A percentile compares a stretch with the other conserved stretches of the same genome.
These are phyloP conservation scores for Neurospora intermedia DNA, from an alignment of 495 filamentous ascomycete genomes.

Conservation along the genomic window DNA sequence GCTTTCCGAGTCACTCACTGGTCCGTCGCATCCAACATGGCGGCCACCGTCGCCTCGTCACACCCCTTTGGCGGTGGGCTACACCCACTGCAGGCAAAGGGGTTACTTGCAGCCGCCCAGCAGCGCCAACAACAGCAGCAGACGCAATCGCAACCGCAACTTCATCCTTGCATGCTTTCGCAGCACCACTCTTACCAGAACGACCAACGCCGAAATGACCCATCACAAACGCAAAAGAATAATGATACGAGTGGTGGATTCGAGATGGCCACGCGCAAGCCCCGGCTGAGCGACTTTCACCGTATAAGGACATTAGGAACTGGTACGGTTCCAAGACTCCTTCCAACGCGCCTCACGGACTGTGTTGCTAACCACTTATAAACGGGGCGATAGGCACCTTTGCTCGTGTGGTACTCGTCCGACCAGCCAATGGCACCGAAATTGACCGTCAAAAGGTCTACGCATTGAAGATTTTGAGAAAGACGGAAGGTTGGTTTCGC, in stretches of 20 bases:
- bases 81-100: slow-evolving; percentile 21
- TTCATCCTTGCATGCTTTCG: slow-evolving; percentile 1
- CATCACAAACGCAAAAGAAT: background rate
- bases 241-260: slow-evolving; percentile 8
- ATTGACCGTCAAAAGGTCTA: slow-evolving; percentile 60
- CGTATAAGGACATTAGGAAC: slow-evolving; percentile 86
- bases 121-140: slow-evolving; percentile 15
- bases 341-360: slow-evolving; percentile 12
- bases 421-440: slow-evolving; percentile 44
- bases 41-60: slow-evolving; percentile 24
- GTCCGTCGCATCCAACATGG: slow-evolving; percentile 11
- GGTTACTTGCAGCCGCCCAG: slow-evolving; percentile 8
- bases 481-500: slow-evolving; percentile 47
- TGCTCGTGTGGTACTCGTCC: slow-evolving; percentile 84
- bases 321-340: slow-evolving; percentile 36
- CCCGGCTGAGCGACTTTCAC: slow-evolving; percentile 60
- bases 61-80: slow-evolving; percentile 17
- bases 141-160: slow-evolving; percentile 7
- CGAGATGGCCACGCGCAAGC: slow-evolving; percentile 13
- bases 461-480: slow-evolving; percentile 88
- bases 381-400: slow-evolving; percentile 62
- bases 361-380: slow-evolving; percentile 18
- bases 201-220: background rate
- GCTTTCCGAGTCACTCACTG: background rate
- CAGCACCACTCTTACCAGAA: background rate